A percentile compares a stretch with the other conserved stretches of the same genome.
Conservation (phyloP, 2,329 filamentous ascomycete species). For the Emergomyces pasteurianus region DNA sequence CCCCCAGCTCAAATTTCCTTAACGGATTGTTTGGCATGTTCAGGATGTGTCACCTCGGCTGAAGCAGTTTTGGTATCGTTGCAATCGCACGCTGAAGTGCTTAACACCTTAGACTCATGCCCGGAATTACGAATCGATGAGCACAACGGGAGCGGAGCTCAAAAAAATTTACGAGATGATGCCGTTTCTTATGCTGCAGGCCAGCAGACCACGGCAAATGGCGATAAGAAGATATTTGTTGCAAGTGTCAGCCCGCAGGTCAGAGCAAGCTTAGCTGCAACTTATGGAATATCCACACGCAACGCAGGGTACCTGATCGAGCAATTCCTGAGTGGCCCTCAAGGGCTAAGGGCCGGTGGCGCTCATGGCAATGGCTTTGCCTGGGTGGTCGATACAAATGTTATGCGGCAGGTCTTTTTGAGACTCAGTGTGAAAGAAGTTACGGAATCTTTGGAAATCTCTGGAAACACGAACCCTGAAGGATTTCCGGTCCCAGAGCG, state of each 20-base stretch:
- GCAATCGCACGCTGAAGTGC: constrained; percentile 85
- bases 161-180: constrained; percentile 18
- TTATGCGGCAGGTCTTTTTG: constrained; percentile 69
- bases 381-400: constrained; percentile 85
- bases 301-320: constrained; percentile 74
- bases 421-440: constrained; percentile 67
- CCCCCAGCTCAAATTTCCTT: constrained; percentile 84
- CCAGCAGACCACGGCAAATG: constrained; percentile 13
- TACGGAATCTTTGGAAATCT: constrained; percentile 26
- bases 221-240: constrained; percentile 66
- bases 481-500: constrained; percentile 23
- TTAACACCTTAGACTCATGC: constrained; percentile 62
- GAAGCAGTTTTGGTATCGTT: constrained; percentile 93
- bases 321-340: constrained; percentile 59
- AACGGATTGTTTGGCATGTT: constrained; percentile 94
- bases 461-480: constrained; percentile 6
- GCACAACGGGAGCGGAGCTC: constrained; percentile 5
- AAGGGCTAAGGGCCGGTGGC: constrained; percentile 59
- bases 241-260: constrained; percentile 89
- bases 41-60: constrained; percentile 92
- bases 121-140: constrained; percentile 42
- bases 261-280: constrained; percentile 76
- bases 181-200: constrained; percentile 36
- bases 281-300: constrained; percentile 59
- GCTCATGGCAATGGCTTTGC: constrained; percentile 64